A percentile compares a stretch with the other conserved stretches of the same genome.
These are phyloP conservation scores for Chaetomium cochliodes DNA, from an alignment of 495 filamentous ascomycete species.

Conservation along the genomic window DNA sequence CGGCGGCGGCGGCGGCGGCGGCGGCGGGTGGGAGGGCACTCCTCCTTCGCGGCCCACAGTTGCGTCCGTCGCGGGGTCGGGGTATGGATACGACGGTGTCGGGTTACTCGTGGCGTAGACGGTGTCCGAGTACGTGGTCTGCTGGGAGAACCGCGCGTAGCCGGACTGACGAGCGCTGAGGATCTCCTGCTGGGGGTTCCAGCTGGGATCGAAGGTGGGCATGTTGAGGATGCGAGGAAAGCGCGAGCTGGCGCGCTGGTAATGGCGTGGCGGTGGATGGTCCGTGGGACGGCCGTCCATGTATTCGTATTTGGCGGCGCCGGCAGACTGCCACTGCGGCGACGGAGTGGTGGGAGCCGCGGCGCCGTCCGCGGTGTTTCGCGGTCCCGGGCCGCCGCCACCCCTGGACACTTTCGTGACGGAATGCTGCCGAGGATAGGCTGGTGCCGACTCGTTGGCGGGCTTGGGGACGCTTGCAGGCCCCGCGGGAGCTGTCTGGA, in stretches of 20 bases:
- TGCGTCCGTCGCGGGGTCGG: not conserved
- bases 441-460: not conserved
- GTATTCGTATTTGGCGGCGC: not conserved
- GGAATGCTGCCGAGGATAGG: not conserved
- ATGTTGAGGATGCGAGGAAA: constrained; percentile 11
- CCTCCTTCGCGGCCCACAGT: not conserved
- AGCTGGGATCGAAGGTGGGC: constrained; percentile 10
- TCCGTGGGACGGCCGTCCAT: not conserved
- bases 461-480: not conserved
- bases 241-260: constrained; percentile 1
- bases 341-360: not conserved
- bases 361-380: not conserved
- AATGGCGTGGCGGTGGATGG: not conserved
- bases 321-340: not conserved
- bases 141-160: not conserved
- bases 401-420: not conserved
- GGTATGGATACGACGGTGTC: not conserved
- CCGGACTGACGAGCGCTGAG: not conserved
- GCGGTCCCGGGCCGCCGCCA: not conserved
- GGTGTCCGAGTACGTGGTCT: not conserved
- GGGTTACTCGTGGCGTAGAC: not conserved
- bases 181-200: not conserved
- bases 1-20: too few relatives aligned
- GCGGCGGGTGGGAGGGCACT: not conserved
- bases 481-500: not conserved